A percentile compares a stretch with the other conserved stretches of the same genome.
Evolutionary conservation across 768 basidiomycete species (phyloP).

Genomic region (Xerocomus brunneocitrinus): DNA sequence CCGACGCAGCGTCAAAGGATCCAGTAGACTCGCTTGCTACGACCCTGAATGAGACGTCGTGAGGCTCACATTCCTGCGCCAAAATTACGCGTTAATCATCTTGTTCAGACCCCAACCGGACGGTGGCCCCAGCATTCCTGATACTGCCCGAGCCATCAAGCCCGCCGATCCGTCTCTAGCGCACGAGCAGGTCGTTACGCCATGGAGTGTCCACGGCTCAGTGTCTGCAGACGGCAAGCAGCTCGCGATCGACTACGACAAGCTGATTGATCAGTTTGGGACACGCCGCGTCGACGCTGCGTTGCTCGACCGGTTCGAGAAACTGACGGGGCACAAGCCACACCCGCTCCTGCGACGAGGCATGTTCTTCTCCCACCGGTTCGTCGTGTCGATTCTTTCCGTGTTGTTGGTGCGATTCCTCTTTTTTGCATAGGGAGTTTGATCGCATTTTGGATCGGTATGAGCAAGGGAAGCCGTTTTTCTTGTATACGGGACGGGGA

Average conservation of each 20-base stretch:
- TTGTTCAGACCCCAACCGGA: slow-evolving; percentile 13
- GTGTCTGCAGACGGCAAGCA: slow-evolving; percentile 86
- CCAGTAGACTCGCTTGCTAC: slow-evolving; percentile 28
- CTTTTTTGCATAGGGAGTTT: slow-evolving; percentile 62
- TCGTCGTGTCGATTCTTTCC: slow-evolving; percentile 19
- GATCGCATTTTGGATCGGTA: slow-evolving; percentile 91
- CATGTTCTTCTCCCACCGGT: slow-evolving; percentile 99
- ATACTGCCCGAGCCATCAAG: slow-evolving; percentile 28
- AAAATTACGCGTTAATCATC: neutral
- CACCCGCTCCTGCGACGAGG: slow-evolving; percentile 86
- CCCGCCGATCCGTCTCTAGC: slow-evolving; percentile 27
- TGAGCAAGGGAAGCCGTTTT: slow-evolving; percentile 96
- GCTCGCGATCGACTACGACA: slow-evolving; percentile 94
- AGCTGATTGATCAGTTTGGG: slow-evolving; percentile 90
- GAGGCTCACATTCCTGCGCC: slow-evolving; percentile 10
- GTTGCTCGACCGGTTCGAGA: slow-evolving; percentile 85
- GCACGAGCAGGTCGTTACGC: slow-evolving; percentile 82
- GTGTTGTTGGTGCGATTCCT: neutral
- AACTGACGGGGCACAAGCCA: slow-evolving; percentile 80
- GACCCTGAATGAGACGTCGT: slow-evolving; percentile 28
- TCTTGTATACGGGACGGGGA: slow-evolving; percentile 95
- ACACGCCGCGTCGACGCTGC: slow-evolving; percentile 75
- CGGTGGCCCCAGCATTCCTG: neutral
- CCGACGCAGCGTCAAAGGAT: slow-evolving; percentile 18
- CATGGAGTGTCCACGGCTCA: slow-evolving; percentile 95